A percentile compares a stretch with the other conserved stretches of the same genome.
phyloP scores from a whole-genome alignment of 768 basidiomycete species.

The Epithele typhae region DNA sequence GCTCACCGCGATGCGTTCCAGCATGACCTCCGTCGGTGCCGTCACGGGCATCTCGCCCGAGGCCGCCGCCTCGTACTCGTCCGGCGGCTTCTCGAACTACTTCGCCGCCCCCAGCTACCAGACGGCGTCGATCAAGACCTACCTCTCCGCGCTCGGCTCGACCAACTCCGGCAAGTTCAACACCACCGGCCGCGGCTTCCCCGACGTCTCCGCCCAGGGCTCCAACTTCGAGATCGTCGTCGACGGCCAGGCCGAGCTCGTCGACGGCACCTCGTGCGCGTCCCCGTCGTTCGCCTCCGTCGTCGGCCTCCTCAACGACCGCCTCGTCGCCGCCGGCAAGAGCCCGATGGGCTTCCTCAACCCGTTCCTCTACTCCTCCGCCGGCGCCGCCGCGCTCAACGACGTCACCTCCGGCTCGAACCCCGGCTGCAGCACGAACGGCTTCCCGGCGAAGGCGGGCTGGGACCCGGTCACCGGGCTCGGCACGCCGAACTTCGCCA shows the following conservation, averaged over 20 bases:
- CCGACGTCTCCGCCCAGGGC: constrained; percentile 63
- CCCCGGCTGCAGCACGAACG: constrained; percentile 32
- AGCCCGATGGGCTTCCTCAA: constrained; percentile 35
- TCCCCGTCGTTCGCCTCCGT: constrained; percentile 61
- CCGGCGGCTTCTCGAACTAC: constrained; percentile 71
- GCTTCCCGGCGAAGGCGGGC: constrained; percentile 30
- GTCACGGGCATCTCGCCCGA: constrained; percentile 54
- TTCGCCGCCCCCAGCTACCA: constrained; percentile 55
- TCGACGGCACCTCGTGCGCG: constrained; percentile 61
- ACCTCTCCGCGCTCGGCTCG: constrained; percentile 40
- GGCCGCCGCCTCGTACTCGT: constrained; percentile 54
- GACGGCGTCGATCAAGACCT: constrained; percentile 37
- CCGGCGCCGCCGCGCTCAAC: constrained; percentile 23
- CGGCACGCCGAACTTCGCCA: constrained; percentile 29
- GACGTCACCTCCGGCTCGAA: constrained; percentile 24
- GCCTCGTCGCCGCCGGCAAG: constrained; percentile 26
- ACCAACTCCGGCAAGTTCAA: constrained; percentile 60
- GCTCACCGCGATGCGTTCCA: too few species aligned
- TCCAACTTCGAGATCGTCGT: constrained; percentile 43
- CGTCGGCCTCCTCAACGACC: constrained; percentile 48
- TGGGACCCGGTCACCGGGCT: constrained; percentile 32
- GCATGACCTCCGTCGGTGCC: constrained; percentile 59
- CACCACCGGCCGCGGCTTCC: constrained; percentile 39
- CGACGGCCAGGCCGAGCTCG: constrained; percentile 28
- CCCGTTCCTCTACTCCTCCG: constrained; percentile 29